phyloP scores from a whole-genome alignment of 257 asterid genomes.

The Fraxinus cuspidata region DNA sequence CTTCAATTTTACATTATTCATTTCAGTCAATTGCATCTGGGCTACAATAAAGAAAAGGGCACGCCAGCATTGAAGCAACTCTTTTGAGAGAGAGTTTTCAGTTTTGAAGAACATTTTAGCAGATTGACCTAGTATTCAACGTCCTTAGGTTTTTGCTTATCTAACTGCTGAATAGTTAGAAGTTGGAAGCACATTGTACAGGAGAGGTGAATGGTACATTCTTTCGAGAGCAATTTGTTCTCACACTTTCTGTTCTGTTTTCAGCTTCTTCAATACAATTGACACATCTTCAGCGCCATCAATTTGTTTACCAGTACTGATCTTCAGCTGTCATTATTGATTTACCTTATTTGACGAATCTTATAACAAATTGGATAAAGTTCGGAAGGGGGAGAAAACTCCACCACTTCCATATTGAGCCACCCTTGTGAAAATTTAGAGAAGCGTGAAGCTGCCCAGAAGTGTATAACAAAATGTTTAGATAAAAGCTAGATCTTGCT shows the following conservation, averaged over 20 bases:
- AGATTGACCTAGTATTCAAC: neutral
- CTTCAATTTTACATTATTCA: neutral
- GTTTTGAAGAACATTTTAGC: neutral
- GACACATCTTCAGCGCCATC: neutral
- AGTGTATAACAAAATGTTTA: neutral
- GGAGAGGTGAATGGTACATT: neutral
- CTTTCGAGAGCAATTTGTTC: neutral
- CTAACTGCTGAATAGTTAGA: neutral
- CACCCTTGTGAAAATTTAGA: neutral
- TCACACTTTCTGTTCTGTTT: neutral
- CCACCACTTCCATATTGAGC: neutral
- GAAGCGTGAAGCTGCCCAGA: neutral
- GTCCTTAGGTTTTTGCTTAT: neutral
- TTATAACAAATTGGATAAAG: no score
- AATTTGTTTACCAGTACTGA: neutral
- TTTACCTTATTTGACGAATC: no score
- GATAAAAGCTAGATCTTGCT: neutral
- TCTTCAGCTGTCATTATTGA: neutral
- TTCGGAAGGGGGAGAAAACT: neutral
- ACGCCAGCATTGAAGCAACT: neutral
- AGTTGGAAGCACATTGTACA: neutral
- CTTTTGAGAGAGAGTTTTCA: neutral
- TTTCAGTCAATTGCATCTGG: constrained; percentile 1
- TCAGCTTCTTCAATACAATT: neutral
- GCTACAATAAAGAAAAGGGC: neutral